Evolutionary conservation across 2,329 filamentous ascomycete genomes (phyloP).

Genomic region (Neocucurbitaria cava): DNA sequence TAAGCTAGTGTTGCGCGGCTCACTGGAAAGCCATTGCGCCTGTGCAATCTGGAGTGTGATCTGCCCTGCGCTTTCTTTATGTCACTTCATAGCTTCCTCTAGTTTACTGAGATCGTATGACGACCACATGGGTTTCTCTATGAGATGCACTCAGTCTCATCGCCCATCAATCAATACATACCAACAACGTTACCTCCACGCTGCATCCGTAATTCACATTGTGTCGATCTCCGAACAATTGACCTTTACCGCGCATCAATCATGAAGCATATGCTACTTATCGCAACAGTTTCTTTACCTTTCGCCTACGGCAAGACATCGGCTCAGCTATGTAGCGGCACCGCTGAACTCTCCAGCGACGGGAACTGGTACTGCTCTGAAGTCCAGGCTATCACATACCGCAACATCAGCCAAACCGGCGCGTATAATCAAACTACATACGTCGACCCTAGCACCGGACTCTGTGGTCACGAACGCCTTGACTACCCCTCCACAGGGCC

Average conservation of each 20-base stretch:
- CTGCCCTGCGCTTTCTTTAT: neutral
- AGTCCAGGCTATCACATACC: conserved; percentile 73
- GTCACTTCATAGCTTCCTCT: neutral
- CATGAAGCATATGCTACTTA: conserved; percentile 28
- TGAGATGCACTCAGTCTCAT: neutral
- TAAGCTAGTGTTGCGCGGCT: neutral
- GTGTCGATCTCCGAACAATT: conserved; percentile 12
- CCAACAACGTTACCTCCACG: neutral
- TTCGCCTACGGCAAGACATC: conserved; percentile 32
- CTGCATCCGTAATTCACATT: neutral
- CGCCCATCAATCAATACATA: neutral
- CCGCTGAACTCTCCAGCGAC: conserved; percentile 40
- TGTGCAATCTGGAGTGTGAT: neutral
- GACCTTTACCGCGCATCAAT: conserved; percentile 12
- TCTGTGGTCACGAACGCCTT: conserved; percentile 62
- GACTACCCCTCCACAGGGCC: conserved; percentile 66
- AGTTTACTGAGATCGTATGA: neutral
- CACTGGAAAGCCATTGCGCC: neutral
- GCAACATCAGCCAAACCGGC: conserved; percentile 65
- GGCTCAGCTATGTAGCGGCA: conserved; percentile 44
- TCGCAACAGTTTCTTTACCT: conserved; percentile 14
- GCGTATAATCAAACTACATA: conserved; percentile 68
- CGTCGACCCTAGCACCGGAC: conserved; percentile 64
- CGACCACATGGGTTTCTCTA: neutral
- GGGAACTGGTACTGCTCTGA: conserved; percentile 72